A percentile compares a stretch with the other conserved stretches of the same genome.
These are phyloP conservation scores for Coemansia sp. DNA, from an alignment of 192 early-diverging fungal genomes.

Conservation along the genomic window DNA sequence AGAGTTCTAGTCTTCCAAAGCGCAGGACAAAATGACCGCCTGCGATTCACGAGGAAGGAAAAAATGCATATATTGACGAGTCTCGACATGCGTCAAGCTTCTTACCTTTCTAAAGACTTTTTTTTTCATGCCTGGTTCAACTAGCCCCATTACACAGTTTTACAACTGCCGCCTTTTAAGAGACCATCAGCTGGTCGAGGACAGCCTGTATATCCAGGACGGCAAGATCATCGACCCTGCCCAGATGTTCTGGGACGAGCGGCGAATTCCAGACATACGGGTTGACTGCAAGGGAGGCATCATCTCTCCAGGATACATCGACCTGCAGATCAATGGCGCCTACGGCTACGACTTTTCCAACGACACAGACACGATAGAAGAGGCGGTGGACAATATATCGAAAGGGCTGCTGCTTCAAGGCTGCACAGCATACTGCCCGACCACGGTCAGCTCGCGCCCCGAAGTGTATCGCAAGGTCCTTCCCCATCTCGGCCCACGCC, in stretches of 20 bases:
- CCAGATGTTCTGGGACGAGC: constrained; percentile 65
- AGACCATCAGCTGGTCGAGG: constrained; percentile 71
- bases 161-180: constrained; percentile 73
- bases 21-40: no score
- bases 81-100: no score
- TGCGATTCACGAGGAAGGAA: no score
- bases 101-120: no score
- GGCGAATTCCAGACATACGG: constrained; percentile 61
- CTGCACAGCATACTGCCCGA: constrained; percentile 79
- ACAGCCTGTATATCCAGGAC: constrained; percentile 71
- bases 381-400: constrained; percentile 65
- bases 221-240: constrained; percentile 78
- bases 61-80: no score
- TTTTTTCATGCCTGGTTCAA: constrained; percentile 3
- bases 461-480: constrained; percentile 71
- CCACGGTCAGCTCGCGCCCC: constrained; percentile 69
- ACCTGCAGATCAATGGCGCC: constrained; percentile 79
- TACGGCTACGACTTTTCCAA: constrained; percentile 79
- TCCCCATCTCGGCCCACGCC: constrained; percentile 57
- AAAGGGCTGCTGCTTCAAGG: constrained; percentile 74
- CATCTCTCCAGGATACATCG: constrained; percentile 77
- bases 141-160: constrained; percentile 61
- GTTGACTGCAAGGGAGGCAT: constrained; percentile 72
- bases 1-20: no score
- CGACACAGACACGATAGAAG: constrained; percentile 60